Conservation (phyloP, 2,329 filamentous ascomycete species). For the Ramularia collo-cygni region DNA sequence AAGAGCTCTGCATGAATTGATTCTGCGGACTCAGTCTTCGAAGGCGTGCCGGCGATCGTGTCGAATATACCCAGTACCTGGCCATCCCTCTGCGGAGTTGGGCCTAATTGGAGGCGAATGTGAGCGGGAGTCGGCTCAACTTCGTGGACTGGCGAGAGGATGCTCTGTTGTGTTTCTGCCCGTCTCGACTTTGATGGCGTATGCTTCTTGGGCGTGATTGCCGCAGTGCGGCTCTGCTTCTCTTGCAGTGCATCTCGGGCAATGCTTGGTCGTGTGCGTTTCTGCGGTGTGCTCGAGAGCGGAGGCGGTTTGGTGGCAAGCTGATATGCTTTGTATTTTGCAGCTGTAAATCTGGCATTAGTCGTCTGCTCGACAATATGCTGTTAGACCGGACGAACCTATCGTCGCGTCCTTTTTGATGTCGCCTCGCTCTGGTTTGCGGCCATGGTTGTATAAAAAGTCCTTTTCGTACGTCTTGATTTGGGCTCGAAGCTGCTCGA, state of each 20-base stretch:
- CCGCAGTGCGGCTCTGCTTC: constrained; percentile 10
- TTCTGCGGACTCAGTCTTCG: constrained; percentile 18
- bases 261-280: constrained; percentile 12
- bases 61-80: constrained; percentile 73
- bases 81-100: constrained; percentile 74
- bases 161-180: neutral
- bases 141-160: constrained; percentile 19
- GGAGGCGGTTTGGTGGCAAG: constrained; percentile 48
- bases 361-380: constrained; percentile 4
- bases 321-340: constrained; percentile 74
- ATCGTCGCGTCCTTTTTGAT: constrained; percentile 68
- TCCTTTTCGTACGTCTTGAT: constrained; percentile 68
- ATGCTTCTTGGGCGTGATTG: constrained; percentile 14
- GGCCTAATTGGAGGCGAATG: constrained; percentile 48
- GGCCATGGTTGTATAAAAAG: constrained; percentile 55
- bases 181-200: constrained; percentile 14
- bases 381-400: constrained; percentile 40
- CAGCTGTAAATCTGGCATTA: constrained; percentile 39
- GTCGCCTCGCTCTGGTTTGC: constrained; percentile 65
- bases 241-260: constrained; percentile 12
- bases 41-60: constrained; percentile 39
- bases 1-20: constrained; percentile 28
- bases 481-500: constrained; percentile 51
- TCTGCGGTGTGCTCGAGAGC: constrained; percentile 38
- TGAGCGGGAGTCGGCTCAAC: constrained; percentile 29